Percentiles rank a stretch among this genome's conserved stretches.
These are phyloP conservation scores for Dalechampia spathulata DNA, from an alignment of 441 rosid genomes.

Conservation along the genomic window DNA sequence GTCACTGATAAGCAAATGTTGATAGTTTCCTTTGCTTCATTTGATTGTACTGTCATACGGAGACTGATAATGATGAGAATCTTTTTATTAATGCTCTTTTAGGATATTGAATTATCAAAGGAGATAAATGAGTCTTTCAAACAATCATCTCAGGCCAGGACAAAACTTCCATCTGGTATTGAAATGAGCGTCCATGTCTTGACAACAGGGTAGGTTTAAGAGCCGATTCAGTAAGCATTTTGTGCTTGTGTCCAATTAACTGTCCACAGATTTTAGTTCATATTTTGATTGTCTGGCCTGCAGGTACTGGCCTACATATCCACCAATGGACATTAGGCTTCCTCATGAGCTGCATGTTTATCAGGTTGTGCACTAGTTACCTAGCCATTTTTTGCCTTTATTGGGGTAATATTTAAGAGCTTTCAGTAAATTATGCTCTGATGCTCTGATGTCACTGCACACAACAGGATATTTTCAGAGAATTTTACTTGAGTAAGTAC, in stretches of 20 bases:
- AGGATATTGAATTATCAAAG: constrained; percentile 98
- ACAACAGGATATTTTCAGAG: constrained; percentile 89
- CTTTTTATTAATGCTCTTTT: constrained; percentile 9
- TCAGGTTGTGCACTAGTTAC: constrained; percentile 51
- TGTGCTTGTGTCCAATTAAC: too few relatives aligned
- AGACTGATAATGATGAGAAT: background rate
- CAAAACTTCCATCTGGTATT: constrained; percentile 93
- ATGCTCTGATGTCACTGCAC: constrained; percentile 13
- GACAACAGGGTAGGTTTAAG: constrained; percentile 87
- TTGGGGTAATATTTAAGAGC: background rate
- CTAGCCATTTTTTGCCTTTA: background rate
- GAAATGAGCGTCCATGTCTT: constrained; percentile 99
- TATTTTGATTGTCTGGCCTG: constrained; percentile 17
- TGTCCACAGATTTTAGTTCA: too few relatives aligned
- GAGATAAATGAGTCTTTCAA: constrained; percentile 98
- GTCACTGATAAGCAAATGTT: too few relatives aligned
- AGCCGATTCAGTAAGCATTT: too few relatives aligned
- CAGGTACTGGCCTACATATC: constrained; percentile 99
- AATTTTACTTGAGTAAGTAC: constrained; percentile 92
- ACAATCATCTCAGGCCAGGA: constrained; percentile 97
- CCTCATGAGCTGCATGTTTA: constrained; percentile 97
- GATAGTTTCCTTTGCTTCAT: too few relatives aligned
- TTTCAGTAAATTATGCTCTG: background rate
- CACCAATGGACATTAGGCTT: constrained; percentile 99
- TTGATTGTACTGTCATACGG: too few relatives aligned